These are phyloP conservation scores for Fusarium veterinarium DNA, from an alignment of 2,329 filamentous ascomycete species.

Conservation along the genomic window DNA sequence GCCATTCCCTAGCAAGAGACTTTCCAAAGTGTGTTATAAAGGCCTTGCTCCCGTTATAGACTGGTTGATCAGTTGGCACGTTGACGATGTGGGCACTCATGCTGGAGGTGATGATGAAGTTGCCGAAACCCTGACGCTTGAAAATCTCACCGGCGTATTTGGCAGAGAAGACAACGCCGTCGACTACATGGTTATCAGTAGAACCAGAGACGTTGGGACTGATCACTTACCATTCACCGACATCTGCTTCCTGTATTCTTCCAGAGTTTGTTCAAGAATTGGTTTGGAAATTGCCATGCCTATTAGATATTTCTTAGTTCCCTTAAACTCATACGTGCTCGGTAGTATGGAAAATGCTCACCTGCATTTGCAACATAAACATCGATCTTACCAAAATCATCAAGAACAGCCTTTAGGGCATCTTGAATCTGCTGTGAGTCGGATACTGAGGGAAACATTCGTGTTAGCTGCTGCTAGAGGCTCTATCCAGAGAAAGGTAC, in stretches of 20 bases:
- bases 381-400: slow-evolving; percentile 43
- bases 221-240: slow-evolving; percentile 61
- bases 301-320: background rate
- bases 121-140: slow-evolving; percentile 56
- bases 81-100: slow-evolving; percentile 63
- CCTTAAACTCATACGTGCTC: background rate
- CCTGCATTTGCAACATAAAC: slow-evolving; percentile 44
- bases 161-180: slow-evolving; percentile 59
- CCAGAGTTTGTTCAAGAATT: slow-evolving; percentile 63
- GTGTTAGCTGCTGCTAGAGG: background rate
- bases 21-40: slow-evolving; percentile 66
- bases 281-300: slow-evolving; percentile 60
- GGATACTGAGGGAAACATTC: slow-evolving; percentile 49
- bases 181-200: slow-evolving; percentile 51
- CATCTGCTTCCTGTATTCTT: slow-evolving; percentile 63
- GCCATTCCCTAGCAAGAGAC: slow-evolving; percentile 65
- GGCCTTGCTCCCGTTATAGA: slow-evolving; percentile 67
- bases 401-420: slow-evolving; percentile 27
- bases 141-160: slow-evolving; percentile 59
- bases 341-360: slow-evolving; percentile 25
- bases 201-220: too few species aligned
- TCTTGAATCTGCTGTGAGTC: slow-evolving; percentile 47
- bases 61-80: slow-evolving; percentile 62
- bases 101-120: slow-evolving; percentile 63
- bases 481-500: background rate